phyloP scores from a whole-genome alignment of 805 yeast species.

The Spencermartinsiella europaea region DNA sequence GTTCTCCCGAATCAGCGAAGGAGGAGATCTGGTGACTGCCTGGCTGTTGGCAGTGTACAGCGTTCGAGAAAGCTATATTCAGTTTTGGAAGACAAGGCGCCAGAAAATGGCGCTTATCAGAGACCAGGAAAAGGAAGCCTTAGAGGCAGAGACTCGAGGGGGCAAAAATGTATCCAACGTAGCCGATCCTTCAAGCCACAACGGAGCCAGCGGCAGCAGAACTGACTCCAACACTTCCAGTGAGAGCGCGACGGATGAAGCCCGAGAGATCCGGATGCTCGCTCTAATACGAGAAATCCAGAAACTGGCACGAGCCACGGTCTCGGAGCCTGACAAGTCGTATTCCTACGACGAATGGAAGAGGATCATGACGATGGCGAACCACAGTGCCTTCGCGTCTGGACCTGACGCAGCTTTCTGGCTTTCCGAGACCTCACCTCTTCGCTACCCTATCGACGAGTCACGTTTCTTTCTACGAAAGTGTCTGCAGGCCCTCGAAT shows the following conservation, averaged over 20 bases:
- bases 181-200: neutral
- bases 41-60: constrained; percentile 13
- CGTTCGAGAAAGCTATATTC: constrained; percentile 2
- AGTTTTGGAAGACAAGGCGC: neutral
- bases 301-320: constrained; percentile 1
- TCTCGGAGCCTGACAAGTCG: constrained; percentile 33
- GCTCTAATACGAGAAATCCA: constrained; percentile 6
- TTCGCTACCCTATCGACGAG: constrained; percentile 64
- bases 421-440: constrained; percentile 63
- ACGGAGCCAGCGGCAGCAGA: neutral
- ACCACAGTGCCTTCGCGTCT: neutral
- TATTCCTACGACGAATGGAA: constrained; percentile 54
- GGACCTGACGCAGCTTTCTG: constrained; percentile 44
- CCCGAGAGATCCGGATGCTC: constrained; percentile 3
- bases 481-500: constrained; percentile 20
- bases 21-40: constrained; percentile 18
- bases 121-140: neutral
- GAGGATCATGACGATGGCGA: constrained; percentile 27
- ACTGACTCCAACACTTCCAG: neutral
- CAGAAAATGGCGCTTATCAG: too few relatives aligned
- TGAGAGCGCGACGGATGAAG: neutral
- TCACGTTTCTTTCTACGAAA: constrained; percentile 48
- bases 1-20: constrained; percentile 16
- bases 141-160: neutral
- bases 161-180: neutral